phyloP scores from a whole-genome alignment of 2,329 filamentous ascomycete genomes.

The Nigrospora sphaerica region DNA sequence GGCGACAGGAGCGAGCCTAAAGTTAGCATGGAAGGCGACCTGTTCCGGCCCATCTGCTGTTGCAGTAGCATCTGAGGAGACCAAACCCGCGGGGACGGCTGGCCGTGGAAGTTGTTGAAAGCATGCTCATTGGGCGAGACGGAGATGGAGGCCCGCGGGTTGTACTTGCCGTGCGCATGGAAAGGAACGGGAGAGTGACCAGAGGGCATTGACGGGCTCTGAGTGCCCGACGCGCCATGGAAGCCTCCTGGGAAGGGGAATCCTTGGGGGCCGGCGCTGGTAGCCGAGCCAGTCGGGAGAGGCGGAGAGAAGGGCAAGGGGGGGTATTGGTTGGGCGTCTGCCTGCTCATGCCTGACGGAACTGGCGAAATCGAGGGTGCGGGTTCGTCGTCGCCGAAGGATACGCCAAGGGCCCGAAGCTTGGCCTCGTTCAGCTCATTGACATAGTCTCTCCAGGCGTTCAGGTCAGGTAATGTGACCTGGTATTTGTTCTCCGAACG shows the following conservation, averaged over 20 bases:
- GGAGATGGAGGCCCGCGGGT: conserved; percentile 66
- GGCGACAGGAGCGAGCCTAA: conserved; percentile 55
- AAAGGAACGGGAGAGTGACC: conserved; percentile 70
- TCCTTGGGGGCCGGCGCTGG: conserved; percentile 54
- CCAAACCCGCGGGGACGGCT: conserved; percentile 54
- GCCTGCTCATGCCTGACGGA: conserved; percentile 55
- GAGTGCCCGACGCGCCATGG: conserved; percentile 50
- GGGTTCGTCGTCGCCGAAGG: conserved; percentile 67
- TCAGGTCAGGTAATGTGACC: conserved; percentile 64
- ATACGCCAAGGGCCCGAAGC: conserved; percentile 83
- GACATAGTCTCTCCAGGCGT: conserved; percentile 70
- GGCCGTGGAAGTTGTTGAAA: conserved; percentile 60
- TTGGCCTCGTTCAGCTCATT: conserved; percentile 84
- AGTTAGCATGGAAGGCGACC: conserved; percentile 57
- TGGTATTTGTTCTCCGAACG: conserved; percentile 44
- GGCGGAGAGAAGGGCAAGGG: conserved; percentile 78
- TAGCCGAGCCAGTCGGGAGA: conserved; percentile 69
- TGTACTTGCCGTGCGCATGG: conserved; percentile 51
- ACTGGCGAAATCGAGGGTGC: conserved; percentile 59
- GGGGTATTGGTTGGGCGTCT: conserved; percentile 68
- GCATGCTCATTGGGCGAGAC: conserved; percentile 53
- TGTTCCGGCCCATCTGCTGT: conserved; percentile 45
- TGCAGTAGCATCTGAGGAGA: conserved; percentile 48
- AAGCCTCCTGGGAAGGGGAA: conserved; percentile 54
- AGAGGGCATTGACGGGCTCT: conserved; percentile 58